A percentile compares a stretch with the other conserved stretches of the same genome.
Evolutionary conservation across 345 rosid species (phyloP).

Genomic region (Garcia nutans): DNA sequence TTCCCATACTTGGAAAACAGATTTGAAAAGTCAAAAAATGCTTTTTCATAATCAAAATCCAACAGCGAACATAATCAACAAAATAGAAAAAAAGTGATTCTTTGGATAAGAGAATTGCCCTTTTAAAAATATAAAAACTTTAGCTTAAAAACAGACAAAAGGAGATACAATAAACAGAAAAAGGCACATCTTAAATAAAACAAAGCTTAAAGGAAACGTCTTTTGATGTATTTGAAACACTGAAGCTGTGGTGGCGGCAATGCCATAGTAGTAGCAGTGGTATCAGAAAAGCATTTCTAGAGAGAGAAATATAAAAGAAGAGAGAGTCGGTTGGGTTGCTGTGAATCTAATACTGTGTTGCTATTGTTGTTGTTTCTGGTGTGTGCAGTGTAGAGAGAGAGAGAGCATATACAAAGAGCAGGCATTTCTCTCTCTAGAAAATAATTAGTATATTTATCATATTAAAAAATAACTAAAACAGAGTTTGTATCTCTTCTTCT

Average conservation of each 20-base stretch:
- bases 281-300: neutral
- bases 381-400: conserved; percentile 14
- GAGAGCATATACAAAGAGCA: conserved; percentile 22
- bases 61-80: neutral
- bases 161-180: conserved; percentile 2
- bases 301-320: conserved; percentile 8
- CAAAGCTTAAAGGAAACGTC: conserved; percentile 3
- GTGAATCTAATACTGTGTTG: conserved; percentile 1
- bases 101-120: neutral
- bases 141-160: conserved; percentile 26
- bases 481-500: neutral
- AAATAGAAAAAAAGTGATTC: neutral
- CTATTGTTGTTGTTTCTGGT: conserved; percentile 10
- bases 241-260: neutral
- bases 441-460: too few relatives aligned
- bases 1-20: neutral
- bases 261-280: neutral
- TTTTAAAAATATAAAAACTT: conserved; percentile 22
- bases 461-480: neutral
- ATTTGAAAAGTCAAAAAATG: neutral
- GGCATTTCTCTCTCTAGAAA: conserved; percentile 11
- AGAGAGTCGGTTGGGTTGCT: conserved; percentile 27
- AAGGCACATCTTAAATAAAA: neutral
- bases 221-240: neutral
- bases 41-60: conserved; percentile 7